Evolutionary conservation across 768 basidiomycete species (phyloP), one percentile per base, ranked within the genome.

Genomic region (Phanerochaete sordida): DNA sequence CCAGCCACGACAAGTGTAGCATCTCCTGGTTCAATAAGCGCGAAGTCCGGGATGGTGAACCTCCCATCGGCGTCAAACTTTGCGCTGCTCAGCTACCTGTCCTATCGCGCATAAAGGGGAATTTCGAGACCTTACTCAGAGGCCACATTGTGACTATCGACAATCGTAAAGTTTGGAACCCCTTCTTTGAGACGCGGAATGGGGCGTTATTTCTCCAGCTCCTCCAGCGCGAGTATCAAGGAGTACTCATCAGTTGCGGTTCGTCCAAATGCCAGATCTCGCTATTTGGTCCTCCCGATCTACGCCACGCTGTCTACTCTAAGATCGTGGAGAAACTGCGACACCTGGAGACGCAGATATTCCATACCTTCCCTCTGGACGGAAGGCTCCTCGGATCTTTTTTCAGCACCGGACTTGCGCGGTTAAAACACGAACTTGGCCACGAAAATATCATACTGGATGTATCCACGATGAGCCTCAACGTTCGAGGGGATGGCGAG

Each of bases 141-240:
- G 90, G 90, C 0, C 86, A 91, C 62, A 72, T 79, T 1, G 69
- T 90, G 31, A 76, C 71, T 27, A 65, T 79, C 19, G 77, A 83
- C 47, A 82, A 79, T 27, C 79, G 80, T 39, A 72, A 77, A 1
- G 73, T 81, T 7, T 93, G 90, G 90, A 86, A 91, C 60, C 73
- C 77, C 2, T 91, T 83, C 70, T 86, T 93, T 61, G 66, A 67
- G 21, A 62, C 75, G 3, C 59, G 64, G 0, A 70, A 70, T 7
- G 88, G 88, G 0, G 43, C 49, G 0, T 21, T 15, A 0, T 90
- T 80, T 67, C 56, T 92, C 49, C 64, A 73, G 0, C 68, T 74
- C 0, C 57, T 91, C 12, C 76, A 83, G 57, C 61, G 58, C 1
- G 59, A 63, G 11, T 66, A 79, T 49, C 70, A 73, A 0, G 75